Evolutionary conservation across 306 rosid species (phyloP), one percentile per base, ranked within the genome.

Genomic region (Trifolium pratense): DNA sequence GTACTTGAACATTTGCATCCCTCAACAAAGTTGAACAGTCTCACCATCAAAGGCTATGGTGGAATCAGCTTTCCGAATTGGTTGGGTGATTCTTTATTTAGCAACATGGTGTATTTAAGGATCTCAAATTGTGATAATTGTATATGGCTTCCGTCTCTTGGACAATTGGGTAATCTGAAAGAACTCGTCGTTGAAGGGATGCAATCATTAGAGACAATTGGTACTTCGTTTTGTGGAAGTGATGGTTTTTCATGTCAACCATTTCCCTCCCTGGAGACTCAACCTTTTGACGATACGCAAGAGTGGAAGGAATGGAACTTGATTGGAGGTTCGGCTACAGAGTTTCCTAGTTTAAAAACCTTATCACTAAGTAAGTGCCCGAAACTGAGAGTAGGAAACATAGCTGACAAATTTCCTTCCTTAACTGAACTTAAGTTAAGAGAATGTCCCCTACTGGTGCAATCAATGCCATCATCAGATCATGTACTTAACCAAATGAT

Each of bases 1-100:
- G 49, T 74, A 59, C 51, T 79, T 23, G 82, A 78, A 37, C 10
- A 42, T 43, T 37, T 78, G 8, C 34, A 15, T 34, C 76, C 68
- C 0, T 39, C 43, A 12, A 40, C 76, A 71, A 58, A 70, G 8
- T 63, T 71, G 66, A 73, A 73, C 36, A 56, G n/a, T 7, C 70
- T 79, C 48, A 66, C 37, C 20, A 56, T 79, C 13, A 16, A 46
- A 7, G 51, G 8, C 14, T 79, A 32, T 56, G 56, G 63, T 46
- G 78, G 82, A 18, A 45, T 46, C 26, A 66, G 17, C 29, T 62
- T 62, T 36, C 68, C 68, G 3, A 36, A 62, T 36, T 62, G 68
- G 68, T 62, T 62, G 20, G 48, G 46, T 31, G 68, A 62, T 62
- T 16, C 3, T 9, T 16, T 21, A 62, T 62, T 62, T 17, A 39